Percentiles rank a stretch among this genome's conserved stretches.
These are phyloP conservation scores for Hydnum rufescens DNA, from an alignment of 768 basidiomycete species.

Conservation along the genomic window DNA sequence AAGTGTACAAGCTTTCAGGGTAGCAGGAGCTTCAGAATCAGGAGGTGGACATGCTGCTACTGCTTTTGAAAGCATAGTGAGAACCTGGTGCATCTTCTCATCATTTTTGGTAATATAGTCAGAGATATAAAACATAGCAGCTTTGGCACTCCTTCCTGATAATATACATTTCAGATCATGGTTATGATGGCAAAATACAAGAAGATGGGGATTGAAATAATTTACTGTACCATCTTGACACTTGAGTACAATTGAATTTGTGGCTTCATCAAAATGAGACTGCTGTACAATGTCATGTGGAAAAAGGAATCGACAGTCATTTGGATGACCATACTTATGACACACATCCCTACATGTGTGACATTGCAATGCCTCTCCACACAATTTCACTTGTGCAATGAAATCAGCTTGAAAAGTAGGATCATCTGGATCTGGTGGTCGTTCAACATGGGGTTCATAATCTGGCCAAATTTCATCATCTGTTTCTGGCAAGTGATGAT, in stretches of 20 bases:
- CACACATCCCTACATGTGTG: too few relatives aligned
- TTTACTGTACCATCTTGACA: conserved; percentile 17
- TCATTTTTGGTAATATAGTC: conserved; percentile 23
- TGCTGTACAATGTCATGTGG: conserved; percentile 18
- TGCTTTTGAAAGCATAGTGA: conserved; percentile 15
- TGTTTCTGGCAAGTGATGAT: conserved; percentile 16
- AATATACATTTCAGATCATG: too few relatives aligned
- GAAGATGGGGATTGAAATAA: conserved; percentile 19
- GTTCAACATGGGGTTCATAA: conserved; percentile 13
- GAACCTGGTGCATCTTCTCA: too few relatives aligned
- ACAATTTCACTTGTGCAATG: conserved; percentile 11
- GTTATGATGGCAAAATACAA: too few relatives aligned
- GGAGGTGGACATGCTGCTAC: conserved; percentile 9
- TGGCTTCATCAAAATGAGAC: conserved; percentile 17
- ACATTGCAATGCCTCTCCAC: conserved; percentile 13
- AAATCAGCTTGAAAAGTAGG: conserved; percentile 10
- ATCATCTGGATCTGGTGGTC: not conserved
- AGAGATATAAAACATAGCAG: conserved; percentile 22
- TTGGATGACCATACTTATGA: too few relatives aligned
- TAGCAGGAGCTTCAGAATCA: not conserved
- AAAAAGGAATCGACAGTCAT: conserved; percentile 18
- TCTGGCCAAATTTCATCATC: conserved; percentile 11
- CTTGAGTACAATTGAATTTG: conserved; percentile 17
- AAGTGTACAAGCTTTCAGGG: conserved; percentile 12
- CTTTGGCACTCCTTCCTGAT: conserved; percentile 20